Evolutionary conservation across 2,329 filamentous ascomycete species (phyloP).

Genomic region (Coniochaeta pulveracea): DNA sequence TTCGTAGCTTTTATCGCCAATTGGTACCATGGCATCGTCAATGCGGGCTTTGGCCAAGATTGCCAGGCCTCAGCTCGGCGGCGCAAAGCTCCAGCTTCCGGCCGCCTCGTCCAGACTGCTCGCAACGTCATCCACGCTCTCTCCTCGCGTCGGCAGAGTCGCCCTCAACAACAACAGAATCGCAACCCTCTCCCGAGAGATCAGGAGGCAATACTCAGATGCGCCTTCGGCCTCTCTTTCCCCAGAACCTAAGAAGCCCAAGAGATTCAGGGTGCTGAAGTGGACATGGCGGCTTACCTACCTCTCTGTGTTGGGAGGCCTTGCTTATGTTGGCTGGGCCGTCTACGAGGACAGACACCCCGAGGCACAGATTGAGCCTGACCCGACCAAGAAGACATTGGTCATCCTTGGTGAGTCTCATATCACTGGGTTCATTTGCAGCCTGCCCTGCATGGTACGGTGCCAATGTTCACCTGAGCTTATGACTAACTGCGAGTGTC

Average conservation of each 20-base stretch:
- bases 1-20: too few species aligned
- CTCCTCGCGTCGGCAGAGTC: constrained; percentile 9
- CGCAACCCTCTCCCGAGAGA: constrained; percentile 14
- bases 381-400: constrained; percentile 90
- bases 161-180: constrained; percentile 11
- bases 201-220: constrained; percentile 17
- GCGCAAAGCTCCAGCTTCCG: constrained; percentile 12
- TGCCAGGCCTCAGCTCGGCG: constrained; percentile 15
- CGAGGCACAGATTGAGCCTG: constrained; percentile 63
- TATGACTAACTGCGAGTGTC: constrained; percentile 7
- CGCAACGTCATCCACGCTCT: constrained; percentile 13
- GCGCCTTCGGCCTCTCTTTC: constrained; percentile 14
- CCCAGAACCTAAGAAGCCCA: constrained; percentile 35
- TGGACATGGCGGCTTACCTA: constrained; percentile 80
- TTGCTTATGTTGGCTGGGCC: constrained; percentile 65
- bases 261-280: constrained; percentile 59
- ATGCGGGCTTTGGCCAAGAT: constrained; percentile 20
- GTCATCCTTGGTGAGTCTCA: constrained; percentile 70
- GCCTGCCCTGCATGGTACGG: too few species aligned
- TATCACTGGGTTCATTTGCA: too few species aligned
- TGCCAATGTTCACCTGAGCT: background rate
- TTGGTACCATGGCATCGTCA: constrained; percentile 20
- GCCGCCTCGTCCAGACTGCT: constrained; percentile 15
- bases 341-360: constrained; percentile 80
- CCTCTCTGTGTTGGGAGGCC: constrained; percentile 56